Evolutionary conservation across 2,329 filamentous ascomycete species (phyloP), one percentile per base, ranked within the genome.

Genomic region (Aspergillus sp.): DNA sequence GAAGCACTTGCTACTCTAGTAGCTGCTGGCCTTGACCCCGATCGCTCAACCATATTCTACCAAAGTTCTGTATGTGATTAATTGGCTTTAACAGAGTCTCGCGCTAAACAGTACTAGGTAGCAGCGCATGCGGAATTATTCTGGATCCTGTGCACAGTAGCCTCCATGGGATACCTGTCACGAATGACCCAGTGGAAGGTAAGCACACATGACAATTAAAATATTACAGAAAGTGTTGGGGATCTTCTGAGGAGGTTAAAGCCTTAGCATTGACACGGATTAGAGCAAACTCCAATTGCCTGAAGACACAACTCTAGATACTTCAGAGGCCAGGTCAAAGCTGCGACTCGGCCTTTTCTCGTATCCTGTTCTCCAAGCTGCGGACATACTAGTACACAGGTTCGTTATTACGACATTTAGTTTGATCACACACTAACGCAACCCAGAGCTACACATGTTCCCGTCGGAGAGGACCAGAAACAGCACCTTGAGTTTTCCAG

Each of bases 101-200:
- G 38, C n/a, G 41, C 36, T 54, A 36, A 53, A 42, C n/a, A 10
- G 36, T 21, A 50, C 25, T 64, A 91, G 86, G 88, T 93, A 2
- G 82, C 87, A 17, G 88, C 88, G 50, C 95, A 98, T 78, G 81
- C 90, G 3, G 93, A 98, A 76, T 83, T 99, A 64, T 96, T 96
- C 90, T 99, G 95, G 95, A 92, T 98, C 71, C 79, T 99, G 63
- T 94, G 91, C 72, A 97, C 93, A 66, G 90, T 90, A 55, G 91
- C 95, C 23, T 94, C 91, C 5, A 92, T 95, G 76, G 95, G 95
- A 41, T 96, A 96, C 77, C 81, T 99, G n/a, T 90, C 90, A 8
- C 84, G 95, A n/a, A 99, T 99, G 95, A 98, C 95, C 27, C 95
- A 98, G 77, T 99, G 95, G 93, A 99, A 99, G 87, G 92, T 91